Conservation (phyloP, 1,139 yeast species). For the Diutina catenulata region DNA sequence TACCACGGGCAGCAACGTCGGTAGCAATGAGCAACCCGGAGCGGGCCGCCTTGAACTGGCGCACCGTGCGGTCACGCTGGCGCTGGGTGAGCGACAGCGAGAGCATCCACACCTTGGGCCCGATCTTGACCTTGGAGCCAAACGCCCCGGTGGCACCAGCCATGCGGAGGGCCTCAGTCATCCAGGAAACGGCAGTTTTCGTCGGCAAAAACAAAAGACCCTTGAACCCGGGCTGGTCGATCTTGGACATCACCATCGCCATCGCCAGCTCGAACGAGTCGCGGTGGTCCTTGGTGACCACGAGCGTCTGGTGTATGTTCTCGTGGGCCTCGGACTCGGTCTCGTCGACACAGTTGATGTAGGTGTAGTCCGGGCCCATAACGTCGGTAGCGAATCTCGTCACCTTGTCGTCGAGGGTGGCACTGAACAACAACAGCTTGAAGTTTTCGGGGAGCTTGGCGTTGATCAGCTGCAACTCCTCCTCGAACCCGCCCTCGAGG, state of each 20-base stretch:
- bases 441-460: slow-evolving; percentile 9
- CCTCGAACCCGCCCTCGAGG: slow-evolving; percentile 66
- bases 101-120: slow-evolving; percentile 21
- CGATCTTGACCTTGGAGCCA: slow-evolving; percentile 8
- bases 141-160: slow-evolving; percentile 11
- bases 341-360: slow-evolving; percentile 65
- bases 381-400: slow-evolving; percentile 51
- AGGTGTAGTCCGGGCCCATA: slow-evolving; percentile 52
- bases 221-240: slow-evolving; percentile 36
- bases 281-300: slow-evolving; percentile 34
- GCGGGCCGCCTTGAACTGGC: slow-evolving; percentile 36
- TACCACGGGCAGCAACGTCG: slow-evolving; percentile 94
- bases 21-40: slow-evolving; percentile 66
- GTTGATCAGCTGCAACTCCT: slow-evolving; percentile 47
- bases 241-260: slow-evolving; percentile 27
- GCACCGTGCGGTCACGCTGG: slow-evolving; percentile 48
- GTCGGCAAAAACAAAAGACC: slow-evolving; percentile 80
- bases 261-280: slow-evolving; percentile 45
- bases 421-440: slow-evolving; percentile 73
- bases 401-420: slow-evolving; percentile 69
- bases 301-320: slow-evolving; percentile 58
- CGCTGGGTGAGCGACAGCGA: slow-evolving; percentile 69
- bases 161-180: slow-evolving; percentile 21
- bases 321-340: slow-evolving; percentile 75
- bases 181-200: slow-evolving; percentile 52